These are phyloP conservation scores for Daldinia childiae DNA, from an alignment of 495 filamentous ascomycete genomes.

Conservation along the genomic window DNA sequence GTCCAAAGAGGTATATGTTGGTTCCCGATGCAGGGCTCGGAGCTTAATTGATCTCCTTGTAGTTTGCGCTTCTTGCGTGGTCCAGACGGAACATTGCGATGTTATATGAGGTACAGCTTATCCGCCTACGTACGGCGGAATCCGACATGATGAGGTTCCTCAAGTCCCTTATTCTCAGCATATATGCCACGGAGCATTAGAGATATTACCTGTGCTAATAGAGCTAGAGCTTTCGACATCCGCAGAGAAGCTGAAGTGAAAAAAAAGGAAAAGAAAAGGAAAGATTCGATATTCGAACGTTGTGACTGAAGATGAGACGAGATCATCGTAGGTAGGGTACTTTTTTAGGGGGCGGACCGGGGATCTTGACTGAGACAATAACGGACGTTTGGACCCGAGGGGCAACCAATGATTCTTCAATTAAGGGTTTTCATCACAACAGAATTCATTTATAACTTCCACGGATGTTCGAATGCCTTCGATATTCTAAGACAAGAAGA, in stretches of 20 bases:
- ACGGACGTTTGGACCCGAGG: slow-evolving; percentile 11
- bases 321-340: not conserved
- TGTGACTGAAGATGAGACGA: slow-evolving; percentile 8
- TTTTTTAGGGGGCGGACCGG: slow-evolving; percentile 1
- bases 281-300: slow-evolving; percentile 8
- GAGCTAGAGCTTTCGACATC: not conserved
- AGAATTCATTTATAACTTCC: not conserved
- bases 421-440: not conserved
- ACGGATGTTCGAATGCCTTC: not conserved
- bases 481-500: not conserved
- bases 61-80: slow-evolving; percentile 18
- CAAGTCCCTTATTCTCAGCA: not conserved
- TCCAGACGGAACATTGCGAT: slow-evolving; percentile 23
- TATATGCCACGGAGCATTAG: not conserved
- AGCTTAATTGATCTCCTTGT: slow-evolving; percentile 34
- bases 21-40: slow-evolving; percentile 32
- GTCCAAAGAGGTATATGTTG: slow-evolving; percentile 16
- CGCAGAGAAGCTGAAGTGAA: slow-evolving; percentile 24
- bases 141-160: slow-evolving; percentile 11
- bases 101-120: slow-evolving; percentile 17
- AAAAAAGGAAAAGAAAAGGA: slow-evolving; percentile 15
- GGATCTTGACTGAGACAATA: slow-evolving; percentile 19
- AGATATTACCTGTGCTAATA: slow-evolving; percentile 6
- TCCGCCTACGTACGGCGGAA: slow-evolving; percentile 31
- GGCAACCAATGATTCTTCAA: not conserved